A percentile compares a stretch with the other conserved stretches of the same genome.
phyloP scores from a whole-genome alignment of 2,329 filamentous ascomycete genomes.

The Epichloe uncinata region DNA sequence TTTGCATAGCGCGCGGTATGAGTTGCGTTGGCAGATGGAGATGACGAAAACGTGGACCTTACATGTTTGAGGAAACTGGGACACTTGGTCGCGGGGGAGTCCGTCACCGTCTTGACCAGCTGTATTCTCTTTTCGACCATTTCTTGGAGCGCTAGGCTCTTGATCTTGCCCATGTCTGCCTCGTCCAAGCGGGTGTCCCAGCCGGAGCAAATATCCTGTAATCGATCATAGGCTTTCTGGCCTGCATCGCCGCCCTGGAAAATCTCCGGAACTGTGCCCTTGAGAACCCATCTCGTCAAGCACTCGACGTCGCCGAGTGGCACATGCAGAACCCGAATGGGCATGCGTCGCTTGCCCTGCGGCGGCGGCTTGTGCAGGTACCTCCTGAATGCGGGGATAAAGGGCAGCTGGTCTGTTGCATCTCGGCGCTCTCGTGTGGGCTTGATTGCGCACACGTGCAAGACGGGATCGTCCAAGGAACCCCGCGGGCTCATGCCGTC shows the following conservation, averaged over 20 bases:
- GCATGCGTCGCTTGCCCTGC: constrained; percentile 51
- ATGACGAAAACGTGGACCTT: constrained; percentile 24
- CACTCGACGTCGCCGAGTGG: constrained; percentile 71
- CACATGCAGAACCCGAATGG: constrained; percentile 54
- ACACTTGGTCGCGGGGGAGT: constrained; percentile 57
- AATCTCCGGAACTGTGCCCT: constrained; percentile 45
- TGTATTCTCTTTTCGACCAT: constrained; percentile 58
- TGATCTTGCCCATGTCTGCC: constrained; percentile 67
- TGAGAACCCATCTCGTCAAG: constrained; percentile 55
- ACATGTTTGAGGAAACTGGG: constrained; percentile 77
- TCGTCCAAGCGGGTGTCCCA: constrained; percentile 80
- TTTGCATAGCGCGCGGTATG: neutral
- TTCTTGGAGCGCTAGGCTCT: constrained; percentile 70
- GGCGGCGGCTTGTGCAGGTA: constrained; percentile 52
- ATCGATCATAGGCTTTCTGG: constrained; percentile 48
- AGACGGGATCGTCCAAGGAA: constrained; percentile 43
- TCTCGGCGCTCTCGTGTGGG: constrained; percentile 55
- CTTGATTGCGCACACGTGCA: constrained; percentile 70
- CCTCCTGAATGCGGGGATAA: constrained; percentile 55
- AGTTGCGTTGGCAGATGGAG: no score
- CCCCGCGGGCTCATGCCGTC: constrained; percentile 57
- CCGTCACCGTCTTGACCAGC: constrained; percentile 48
- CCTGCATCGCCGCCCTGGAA: constrained; percentile 38
- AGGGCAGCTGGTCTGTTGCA: constrained; percentile 77
- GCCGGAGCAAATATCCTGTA: constrained; percentile 54